These are phyloP conservation scores for Myxozyma nipponensis DNA, from an alignment of 805 yeast genomes.

Conservation along the genomic window DNA sequence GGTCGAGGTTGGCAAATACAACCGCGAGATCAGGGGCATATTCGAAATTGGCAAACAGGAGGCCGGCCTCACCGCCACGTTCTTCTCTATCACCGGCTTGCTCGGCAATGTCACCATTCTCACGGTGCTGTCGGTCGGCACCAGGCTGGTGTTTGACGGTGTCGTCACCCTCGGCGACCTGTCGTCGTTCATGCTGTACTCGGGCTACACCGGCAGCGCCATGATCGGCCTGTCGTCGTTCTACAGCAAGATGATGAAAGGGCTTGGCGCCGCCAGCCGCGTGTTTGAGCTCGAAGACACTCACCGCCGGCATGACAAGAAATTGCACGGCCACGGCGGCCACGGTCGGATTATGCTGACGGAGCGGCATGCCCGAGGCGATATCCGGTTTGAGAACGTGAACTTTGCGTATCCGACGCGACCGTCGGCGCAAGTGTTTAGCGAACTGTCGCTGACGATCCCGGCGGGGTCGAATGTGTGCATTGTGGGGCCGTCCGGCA, in stretches of 20 bases:
- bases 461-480: constrained; percentile 82
- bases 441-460: constrained; percentile 55
- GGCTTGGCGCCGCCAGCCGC: constrained; percentile 91
- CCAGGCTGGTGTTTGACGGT: constrained; percentile 72
- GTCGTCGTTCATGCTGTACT: constrained; percentile 91
- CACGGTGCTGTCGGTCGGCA: constrained; percentile 75
- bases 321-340: constrained; percentile 17
- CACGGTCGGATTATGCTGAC: neutral
- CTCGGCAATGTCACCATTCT: constrained; percentile 77
- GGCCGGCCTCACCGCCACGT: constrained; percentile 61
- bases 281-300: constrained; percentile 81
- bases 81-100: constrained; percentile 75
- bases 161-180: constrained; percentile 80
- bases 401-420: constrained; percentile 81
- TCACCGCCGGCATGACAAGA: constrained; percentile 58
- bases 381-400: constrained; percentile 58
- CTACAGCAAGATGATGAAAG: constrained; percentile 93
- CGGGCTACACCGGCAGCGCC: constrained; percentile 87
- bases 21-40: constrained; percentile 62
- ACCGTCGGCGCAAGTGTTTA: constrained; percentile 62
- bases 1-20: constrained; percentile 70
- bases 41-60: constrained; percentile 70
- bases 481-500: constrained; percentile 92
- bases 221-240: constrained; percentile 87
- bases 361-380: constrained; percentile 10